Evolutionary conservation across 1,139 yeast species (phyloP).

Genomic region (Taphrina communis): DNA sequence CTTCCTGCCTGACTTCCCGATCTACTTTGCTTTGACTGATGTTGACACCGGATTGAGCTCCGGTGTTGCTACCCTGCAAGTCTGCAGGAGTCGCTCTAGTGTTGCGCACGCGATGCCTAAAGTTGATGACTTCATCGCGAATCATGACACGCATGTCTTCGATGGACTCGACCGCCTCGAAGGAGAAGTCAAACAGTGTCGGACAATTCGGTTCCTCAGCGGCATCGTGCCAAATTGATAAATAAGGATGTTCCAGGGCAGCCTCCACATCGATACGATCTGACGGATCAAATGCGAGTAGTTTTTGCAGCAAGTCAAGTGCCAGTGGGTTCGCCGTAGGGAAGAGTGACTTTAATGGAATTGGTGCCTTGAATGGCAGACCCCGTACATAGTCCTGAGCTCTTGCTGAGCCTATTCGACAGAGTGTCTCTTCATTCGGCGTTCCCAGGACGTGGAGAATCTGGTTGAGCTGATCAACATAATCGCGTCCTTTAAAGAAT

Average conservation of each 20-base stretch:
- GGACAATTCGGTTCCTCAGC: constrained; percentile 90
- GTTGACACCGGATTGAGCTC: constrained; percentile 13
- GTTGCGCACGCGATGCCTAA: constrained; percentile 72
- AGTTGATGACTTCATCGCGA: constrained; percentile 76
- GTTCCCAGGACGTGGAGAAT: constrained; percentile 86
- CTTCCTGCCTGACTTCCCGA: constrained; percentile 22
- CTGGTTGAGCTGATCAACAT: constrained; percentile 92
- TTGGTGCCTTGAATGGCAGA: constrained; percentile 79
- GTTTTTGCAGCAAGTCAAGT: constrained; percentile 75
- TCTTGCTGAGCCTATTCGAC: constrained; percentile 74
- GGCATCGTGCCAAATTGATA: constrained; percentile 95
- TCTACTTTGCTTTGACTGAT: constrained; percentile 1
- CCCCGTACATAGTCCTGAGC: constrained; percentile 93
- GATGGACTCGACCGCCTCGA: constrained; percentile 84
- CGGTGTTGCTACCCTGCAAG: neutral
- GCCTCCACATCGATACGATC: constrained; percentile 86
- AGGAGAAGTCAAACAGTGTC: constrained; percentile 81
- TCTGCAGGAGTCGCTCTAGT: neutral
- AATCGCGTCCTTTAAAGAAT: constrained; percentile 89
- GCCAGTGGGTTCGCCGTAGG: constrained; percentile 88
- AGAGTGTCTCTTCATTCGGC: constrained; percentile 81
- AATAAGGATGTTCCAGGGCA: constrained; percentile 87
- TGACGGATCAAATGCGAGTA: constrained; percentile 87
- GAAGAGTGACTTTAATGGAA: constrained; percentile 73
- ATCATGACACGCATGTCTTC: constrained; percentile 76